Conservation (phyloP, 805 yeast genomes). For the Candida fluviatilis region DNA sequence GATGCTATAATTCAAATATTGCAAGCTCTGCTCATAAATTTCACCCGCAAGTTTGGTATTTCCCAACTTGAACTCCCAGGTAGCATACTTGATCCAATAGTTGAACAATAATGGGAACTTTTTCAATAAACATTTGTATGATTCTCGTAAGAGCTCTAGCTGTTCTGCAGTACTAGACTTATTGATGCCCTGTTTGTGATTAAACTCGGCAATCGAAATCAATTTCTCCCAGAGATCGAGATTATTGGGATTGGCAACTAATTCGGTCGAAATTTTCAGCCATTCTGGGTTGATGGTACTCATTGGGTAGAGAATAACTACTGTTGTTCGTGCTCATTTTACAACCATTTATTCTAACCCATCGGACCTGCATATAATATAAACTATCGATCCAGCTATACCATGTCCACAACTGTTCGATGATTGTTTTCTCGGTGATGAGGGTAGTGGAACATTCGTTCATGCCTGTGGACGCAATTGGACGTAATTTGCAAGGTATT, state of each 20-base stretch:
- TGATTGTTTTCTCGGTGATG: too few relatives aligned
- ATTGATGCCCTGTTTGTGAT: constrained; percentile 24
- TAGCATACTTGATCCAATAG: constrained; percentile 57
- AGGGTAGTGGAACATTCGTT: too few relatives aligned
- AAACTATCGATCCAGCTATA: too few relatives aligned
- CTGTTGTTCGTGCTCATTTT: neutral
- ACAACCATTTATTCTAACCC: neutral
- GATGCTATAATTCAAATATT: constrained; percentile 39
- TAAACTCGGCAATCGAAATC: constrained; percentile 25
- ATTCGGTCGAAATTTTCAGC: constrained; percentile 26
- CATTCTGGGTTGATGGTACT: constrained; percentile 15
- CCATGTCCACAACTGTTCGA: too few relatives aligned
- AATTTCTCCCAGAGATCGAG: constrained; percentile 35
- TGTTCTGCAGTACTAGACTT: constrained; percentile 29
- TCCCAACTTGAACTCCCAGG: constrained; percentile 43
- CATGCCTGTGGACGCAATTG: neutral
- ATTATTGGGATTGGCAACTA: constrained; percentile 32
- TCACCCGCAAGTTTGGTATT: constrained; percentile 30
- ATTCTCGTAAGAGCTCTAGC: constrained; percentile 29
- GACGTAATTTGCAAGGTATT: neutral
- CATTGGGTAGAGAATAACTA: neutral
- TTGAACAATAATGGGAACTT: constrained; percentile 49
- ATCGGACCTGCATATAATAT: neutral
- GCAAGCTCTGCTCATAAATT: constrained; percentile 38
- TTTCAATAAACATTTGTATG: constrained; percentile 41